Evolutionary conservation across 2,329 filamentous ascomycete species (phyloP), one percentile per base, ranked within the genome.

Genomic region (Fusarium caatingaense): DNA sequence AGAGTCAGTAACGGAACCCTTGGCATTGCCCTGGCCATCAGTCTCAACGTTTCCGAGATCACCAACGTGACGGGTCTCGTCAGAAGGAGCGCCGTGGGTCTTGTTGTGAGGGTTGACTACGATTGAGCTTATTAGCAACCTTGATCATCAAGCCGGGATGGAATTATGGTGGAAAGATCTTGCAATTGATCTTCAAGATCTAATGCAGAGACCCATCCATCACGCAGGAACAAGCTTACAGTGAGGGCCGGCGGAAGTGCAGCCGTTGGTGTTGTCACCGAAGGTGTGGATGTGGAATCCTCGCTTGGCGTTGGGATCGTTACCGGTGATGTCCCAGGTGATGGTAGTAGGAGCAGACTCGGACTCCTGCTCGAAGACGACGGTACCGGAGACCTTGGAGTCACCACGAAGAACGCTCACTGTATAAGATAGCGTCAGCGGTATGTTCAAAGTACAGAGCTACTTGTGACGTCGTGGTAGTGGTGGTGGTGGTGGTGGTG

Each of bases 181-280:
- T 53, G 46, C 49, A 48, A 27, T 40, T 32, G 42, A 25, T 41
- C 23, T 56, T 18, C 25, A 34, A 25, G 45, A 28, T 49, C 42
- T 23, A 37, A 28, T 47, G 32, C n/a, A 16, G 23, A 41, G 16
- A 28, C 8, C 21, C 6, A n/a, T 28, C 27, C 25, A n/a, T 27
- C 12, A 56, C 40, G 48, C 30, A 47, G 55, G 40, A 40, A 47
- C 16, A 16, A 37, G 85, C 93, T 81, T 86, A 97, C 94, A 99
- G 88, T 99, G 96, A 83, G 96, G 95, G 57, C 96, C 96, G 74
- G 96, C 96, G 74, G 93, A 97, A 74, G 95, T 98, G 92, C 96
- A 99, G 83, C 96, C 96, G 86, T 99, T 99, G 88, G 96, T 98
- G 89, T 98, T 98, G 89, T 98, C 96, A 82, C 96, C 96, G 80